These are phyloP conservation scores for Malassezia pachydermatis DNA, from an alignment of 1,284 basidiomycete genomes.

Conservation along the genomic window DNA sequence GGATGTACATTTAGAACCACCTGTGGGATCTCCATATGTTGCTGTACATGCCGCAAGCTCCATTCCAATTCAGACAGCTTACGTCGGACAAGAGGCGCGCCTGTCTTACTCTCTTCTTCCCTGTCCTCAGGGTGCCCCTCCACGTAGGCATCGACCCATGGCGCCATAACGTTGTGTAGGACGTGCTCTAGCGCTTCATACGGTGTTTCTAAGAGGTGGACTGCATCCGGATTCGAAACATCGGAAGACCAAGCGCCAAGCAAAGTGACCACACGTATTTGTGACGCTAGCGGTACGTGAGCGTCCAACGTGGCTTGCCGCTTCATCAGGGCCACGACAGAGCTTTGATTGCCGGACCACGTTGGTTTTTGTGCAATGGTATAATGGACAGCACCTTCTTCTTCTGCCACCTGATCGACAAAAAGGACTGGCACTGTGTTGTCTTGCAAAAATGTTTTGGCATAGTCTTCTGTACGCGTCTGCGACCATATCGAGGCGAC, in stretches of 20 bases:
- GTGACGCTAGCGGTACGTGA: conserved; percentile 5
- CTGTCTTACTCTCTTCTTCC: conserved; percentile 61
- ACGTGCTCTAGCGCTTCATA: conserved; percentile 95
- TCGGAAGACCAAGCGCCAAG: background rate
- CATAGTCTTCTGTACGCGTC: too few relatives aligned
- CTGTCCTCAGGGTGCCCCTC: conserved; percentile 47
- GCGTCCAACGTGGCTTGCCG: conserved; percentile 7
- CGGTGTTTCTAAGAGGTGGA: conserved; percentile 51
- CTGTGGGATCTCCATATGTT: conserved; percentile 97
- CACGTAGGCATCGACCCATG: conserved; percentile 96
- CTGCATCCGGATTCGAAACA: background rate
- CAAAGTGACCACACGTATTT: conserved; percentile 15
- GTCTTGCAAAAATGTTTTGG: conserved; percentile 7
- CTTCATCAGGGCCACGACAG: conserved; percentile 14
- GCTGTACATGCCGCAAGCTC: conserved; percentile 88
- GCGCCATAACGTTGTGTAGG: conserved; percentile 88
- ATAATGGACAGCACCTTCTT: background rate
- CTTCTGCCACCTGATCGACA: conserved; percentile 4
- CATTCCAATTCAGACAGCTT: conserved; percentile 97
- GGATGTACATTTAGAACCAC: conserved; percentile 87
- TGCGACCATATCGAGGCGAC: too few relatives aligned
- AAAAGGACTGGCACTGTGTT: conserved; percentile 11
- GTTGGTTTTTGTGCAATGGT: conserved; percentile 1
- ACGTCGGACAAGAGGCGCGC: conserved; percentile 88
- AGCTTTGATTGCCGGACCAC: background rate